These are phyloP conservation scores for Melanopsichium pennsylvanicum DNA, from an alignment of 1,284 basidiomycete species.

Conservation along the genomic window DNA sequence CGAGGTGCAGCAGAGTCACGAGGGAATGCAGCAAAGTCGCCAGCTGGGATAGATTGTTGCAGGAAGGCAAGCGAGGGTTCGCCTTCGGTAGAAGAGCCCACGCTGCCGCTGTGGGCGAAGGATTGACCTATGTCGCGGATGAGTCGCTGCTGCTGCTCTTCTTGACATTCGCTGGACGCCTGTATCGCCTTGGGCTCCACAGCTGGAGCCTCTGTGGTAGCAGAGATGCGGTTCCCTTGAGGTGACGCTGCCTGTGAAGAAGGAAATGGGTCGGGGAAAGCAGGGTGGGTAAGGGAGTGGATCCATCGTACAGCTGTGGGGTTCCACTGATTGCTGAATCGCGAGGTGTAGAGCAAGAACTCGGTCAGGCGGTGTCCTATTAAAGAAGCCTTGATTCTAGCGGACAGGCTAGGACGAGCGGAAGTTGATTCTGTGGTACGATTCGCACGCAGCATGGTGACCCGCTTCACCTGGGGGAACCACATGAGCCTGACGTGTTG, in stretches of 20 bases:
- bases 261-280: slow-evolving; percentile 19
- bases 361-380: slow-evolving; percentile 45
- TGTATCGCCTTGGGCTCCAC: slow-evolving; percentile 64
- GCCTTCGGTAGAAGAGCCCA: slow-evolving; percentile 20
- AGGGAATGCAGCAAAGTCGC: slow-evolving; percentile 27
- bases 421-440: slow-evolving; percentile 72
- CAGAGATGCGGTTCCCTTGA: slow-evolving; percentile 7
- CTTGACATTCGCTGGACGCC: neutral
- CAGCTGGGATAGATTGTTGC: slow-evolving; percentile 19
- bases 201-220: slow-evolving; percentile 32
- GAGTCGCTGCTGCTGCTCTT: slow-evolving; percentile 27
- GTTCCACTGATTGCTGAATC: slow-evolving; percentile 33
- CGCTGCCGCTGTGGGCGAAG: slow-evolving; percentile 14
- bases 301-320: slow-evolving; percentile 38
- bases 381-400: slow-evolving; percentile 27
- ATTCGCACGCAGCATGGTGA: slow-evolving; percentile 79
- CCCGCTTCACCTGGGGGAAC: slow-evolving; percentile 81
- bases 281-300: slow-evolving; percentile 42
- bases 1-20: slow-evolving; percentile 32
- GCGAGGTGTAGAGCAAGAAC: slow-evolving; percentile 41
- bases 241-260: neutral
- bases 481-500: slow-evolving; percentile 95
- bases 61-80: slow-evolving; percentile 19
- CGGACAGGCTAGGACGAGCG: slow-evolving; percentile 11
- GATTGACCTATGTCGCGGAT: slow-evolving; percentile 32